These are phyloP conservation scores for Hericium rajendrae DNA, from an alignment of 768 basidiomycete species.

Conservation along the genomic window DNA sequence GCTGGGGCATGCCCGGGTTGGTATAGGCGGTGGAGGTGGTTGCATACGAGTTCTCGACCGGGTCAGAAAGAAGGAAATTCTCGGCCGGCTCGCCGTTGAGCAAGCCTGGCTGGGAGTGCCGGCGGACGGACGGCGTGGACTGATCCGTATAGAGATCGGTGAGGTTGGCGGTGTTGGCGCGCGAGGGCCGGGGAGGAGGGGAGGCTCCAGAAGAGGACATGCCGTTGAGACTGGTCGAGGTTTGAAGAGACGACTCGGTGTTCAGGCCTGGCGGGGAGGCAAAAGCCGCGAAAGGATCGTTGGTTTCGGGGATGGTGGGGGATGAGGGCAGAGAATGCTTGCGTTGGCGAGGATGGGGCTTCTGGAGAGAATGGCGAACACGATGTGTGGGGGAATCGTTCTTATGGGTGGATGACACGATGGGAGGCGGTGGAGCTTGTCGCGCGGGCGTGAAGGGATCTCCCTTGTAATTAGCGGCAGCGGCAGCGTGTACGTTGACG, in stretches of 20 bases:
- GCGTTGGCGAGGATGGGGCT: slow-evolving; percentile 24
- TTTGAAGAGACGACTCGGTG: slow-evolving; percentile 16
- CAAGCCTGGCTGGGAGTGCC: slow-evolving; percentile 39
- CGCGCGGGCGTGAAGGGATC: slow-evolving; percentile 36
- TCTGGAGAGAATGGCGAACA: slow-evolving; percentile 20
- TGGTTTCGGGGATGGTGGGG: slow-evolving; percentile 32
- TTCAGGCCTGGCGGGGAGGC: slow-evolving; percentile 22
- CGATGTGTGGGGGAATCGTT: slow-evolving; percentile 16
- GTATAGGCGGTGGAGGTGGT: slow-evolving; percentile 1
- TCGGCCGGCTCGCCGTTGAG: slow-evolving; percentile 23
- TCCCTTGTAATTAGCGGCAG: slow-evolving; percentile 29
- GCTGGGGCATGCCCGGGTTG: slow-evolving; percentile 11
- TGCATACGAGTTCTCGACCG: slow-evolving; percentile 10
- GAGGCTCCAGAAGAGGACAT: slow-evolving; percentile 27
- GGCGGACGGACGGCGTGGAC: slow-evolving; percentile 33
- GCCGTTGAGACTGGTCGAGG: slow-evolving; percentile 16
- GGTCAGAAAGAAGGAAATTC: slow-evolving; percentile 19
- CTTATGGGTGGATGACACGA: slow-evolving; percentile 17
- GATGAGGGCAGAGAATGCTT: slow-evolving; percentile 22
- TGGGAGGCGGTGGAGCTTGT: slow-evolving; percentile 35
- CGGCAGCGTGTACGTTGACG: slow-evolving; percentile 45
- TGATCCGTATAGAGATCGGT: slow-evolving; percentile 57
- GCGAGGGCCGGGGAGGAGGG: slow-evolving; percentile 71
- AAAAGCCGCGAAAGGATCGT: slow-evolving; percentile 17
- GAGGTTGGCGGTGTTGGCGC: slow-evolving; percentile 76